Evolutionary conservation across 1,284 basidiomycete species (phyloP).

Genomic region (Cutaneotrichosporon spelunceum): DNA sequence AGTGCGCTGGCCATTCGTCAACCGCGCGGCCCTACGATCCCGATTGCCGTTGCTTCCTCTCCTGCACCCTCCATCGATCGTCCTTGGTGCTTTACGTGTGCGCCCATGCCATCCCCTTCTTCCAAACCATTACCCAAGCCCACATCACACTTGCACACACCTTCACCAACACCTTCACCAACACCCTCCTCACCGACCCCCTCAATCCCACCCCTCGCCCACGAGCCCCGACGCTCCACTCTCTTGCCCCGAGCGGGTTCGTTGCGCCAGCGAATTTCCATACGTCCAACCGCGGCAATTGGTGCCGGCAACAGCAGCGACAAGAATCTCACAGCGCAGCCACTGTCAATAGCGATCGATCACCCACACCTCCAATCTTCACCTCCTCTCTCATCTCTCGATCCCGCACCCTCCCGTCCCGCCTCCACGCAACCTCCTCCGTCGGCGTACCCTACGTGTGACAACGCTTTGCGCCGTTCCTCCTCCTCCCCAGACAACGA

Average conservation of each 20-base stretch:
- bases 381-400: not conserved
- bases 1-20: not conserved
- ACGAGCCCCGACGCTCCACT: not conserved
- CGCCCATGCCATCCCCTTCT: not conserved
- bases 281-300: not conserved
- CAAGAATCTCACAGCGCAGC: not conserved
- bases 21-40: not conserved
- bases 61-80: not conserved
- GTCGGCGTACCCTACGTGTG: not conserved
- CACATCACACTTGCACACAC: not conserved
- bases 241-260: not conserved
- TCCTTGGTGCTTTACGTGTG: conserved; percentile 1
- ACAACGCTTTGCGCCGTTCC: not conserved
- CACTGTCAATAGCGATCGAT: conserved; percentile 1
- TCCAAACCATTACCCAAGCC: not conserved
- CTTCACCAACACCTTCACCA: not conserved
- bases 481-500: not conserved
- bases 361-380: not conserved
- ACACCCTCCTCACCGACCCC: not conserved
- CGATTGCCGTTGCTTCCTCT: not conserved
- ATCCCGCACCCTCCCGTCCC: not conserved
- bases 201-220: not conserved
- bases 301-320: not conserved
- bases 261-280: conserved; percentile 1
- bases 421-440: not conserved